Evolutionary conservation across 179 eudicot species (phyloP).

Genomic region (Beta corolliflora): DNA sequence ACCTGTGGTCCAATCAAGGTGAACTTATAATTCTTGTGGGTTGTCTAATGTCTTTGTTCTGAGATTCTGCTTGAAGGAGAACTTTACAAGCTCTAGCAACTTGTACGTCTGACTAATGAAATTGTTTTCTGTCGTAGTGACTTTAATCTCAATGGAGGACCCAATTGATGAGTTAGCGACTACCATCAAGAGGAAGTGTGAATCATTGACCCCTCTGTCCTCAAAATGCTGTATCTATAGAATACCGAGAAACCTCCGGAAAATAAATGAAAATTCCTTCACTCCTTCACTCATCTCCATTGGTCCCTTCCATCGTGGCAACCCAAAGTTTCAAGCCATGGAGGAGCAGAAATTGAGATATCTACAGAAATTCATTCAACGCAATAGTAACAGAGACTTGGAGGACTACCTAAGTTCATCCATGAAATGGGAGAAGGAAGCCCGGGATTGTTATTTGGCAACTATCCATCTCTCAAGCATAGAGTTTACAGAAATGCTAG

Average conservation of each 20-base stretch:
- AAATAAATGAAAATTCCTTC: slow-evolving; percentile 39
- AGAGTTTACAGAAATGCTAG: slow-evolving; percentile 40
- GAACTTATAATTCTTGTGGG: background rate
- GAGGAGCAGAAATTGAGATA: slow-evolving; percentile 43
- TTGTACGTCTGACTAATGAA: background rate
- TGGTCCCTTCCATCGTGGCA: slow-evolving; percentile 47
- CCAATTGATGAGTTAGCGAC: slow-evolving; percentile 31
- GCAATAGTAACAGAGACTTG: slow-evolving; percentile 26
- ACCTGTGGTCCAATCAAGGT: background rate
- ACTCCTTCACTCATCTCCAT: slow-evolving; percentile 43
- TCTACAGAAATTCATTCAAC: slow-evolving; percentile 29
- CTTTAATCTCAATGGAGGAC: slow-evolving; percentile 29
- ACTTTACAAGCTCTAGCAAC: background rate
- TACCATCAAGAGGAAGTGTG: slow-evolving; percentile 25
- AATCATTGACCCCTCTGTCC: slow-evolving; percentile 32
- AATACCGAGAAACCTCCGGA: slow-evolving; percentile 44
- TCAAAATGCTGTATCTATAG: slow-evolving; percentile 47
- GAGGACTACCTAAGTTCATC: slow-evolving; percentile 35
- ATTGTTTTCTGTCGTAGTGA: background rate
- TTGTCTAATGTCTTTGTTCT: background rate
- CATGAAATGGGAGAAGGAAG: slow-evolving; percentile 47
- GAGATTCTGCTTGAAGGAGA: background rate
- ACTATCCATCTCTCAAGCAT: slow-evolving; percentile 26
- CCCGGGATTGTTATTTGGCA: slow-evolving; percentile 41
- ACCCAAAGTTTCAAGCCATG: slow-evolving; percentile 29